Base-by-base conservation (phyloP, 2,329 filamentous ascomycete species). In the Chaetomium globosum region DNA sequence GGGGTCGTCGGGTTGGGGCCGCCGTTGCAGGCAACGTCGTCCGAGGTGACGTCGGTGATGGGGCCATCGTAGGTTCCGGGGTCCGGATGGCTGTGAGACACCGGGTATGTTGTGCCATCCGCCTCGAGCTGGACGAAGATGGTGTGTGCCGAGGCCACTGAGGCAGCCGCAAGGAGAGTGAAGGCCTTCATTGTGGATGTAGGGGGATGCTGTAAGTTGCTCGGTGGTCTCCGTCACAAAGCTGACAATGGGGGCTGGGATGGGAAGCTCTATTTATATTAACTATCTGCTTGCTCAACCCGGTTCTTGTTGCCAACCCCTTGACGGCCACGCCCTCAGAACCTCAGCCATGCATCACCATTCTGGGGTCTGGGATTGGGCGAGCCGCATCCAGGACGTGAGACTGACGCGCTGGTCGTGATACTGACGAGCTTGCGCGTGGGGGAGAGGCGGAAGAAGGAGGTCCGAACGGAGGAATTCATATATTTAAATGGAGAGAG, bases 31-130 rank as follows among this genome's bases (percentile, higher is more conserved):
- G 71, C 71, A 6, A 72, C 64, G 36, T 68, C 70, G 64, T 66
- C 64, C 26, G 71, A 72, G 16, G 64, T 65, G 28, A 71, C 71
- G 53, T 72, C 65, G 58, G 69, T 61, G 36, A 72, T 69, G 16
- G 70, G 71, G n/a, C 71, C 71, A 59, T 72, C 71, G 69, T 71
- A 72, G 4, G 65, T 66, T n/a, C n/a, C 16, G 71, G 71, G 4
- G 71, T 56, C 30, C 71, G 68, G 30, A 72, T 69, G 23, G 69
- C 71, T n/a, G 21, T 68, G 51, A 19, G 69, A 70, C 1, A 64
- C 23, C 58, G 69, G 69, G n/a, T 71, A 65, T 61, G 70, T 71
- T 63, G 69, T 67, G 36, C 68, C 69, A 46, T 59, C 65, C 9
- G 69, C 69, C 59, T 72, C 69, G 57, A 72, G 69, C 6, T 68